Evolutionary conservation across 164 flowering plant genomes (phyloP).

Genomic region (Vitis riparia): DNA sequence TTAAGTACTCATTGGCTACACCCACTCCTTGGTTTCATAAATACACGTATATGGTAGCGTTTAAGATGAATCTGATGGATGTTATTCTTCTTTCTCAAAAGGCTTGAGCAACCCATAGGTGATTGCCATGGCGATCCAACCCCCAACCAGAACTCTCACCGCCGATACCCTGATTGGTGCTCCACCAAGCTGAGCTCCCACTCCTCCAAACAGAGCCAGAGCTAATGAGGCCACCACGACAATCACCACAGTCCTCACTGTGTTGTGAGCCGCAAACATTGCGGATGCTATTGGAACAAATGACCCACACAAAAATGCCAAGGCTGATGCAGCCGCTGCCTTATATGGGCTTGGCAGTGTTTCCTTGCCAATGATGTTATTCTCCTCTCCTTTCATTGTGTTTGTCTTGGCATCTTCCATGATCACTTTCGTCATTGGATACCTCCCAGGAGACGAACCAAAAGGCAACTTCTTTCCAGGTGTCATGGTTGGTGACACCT

Average conservation of each 20-base stretch:
- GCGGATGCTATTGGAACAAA: conserved; percentile 40
- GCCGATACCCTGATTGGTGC: conserved; percentile 36
- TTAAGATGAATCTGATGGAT: neutral
- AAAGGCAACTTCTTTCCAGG: neutral
- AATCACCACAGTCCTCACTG: conserved; percentile 26
- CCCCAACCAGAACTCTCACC: conserved; percentile 49
- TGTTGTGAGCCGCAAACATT: conserved; percentile 10
- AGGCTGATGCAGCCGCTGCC: conserved; percentile 54
- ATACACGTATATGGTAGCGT: neutral
- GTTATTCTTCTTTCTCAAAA: neutral
- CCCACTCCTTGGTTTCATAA: no score
- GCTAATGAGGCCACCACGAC: conserved; percentile 37
- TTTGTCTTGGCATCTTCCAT: neutral
- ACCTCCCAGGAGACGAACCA: no score
- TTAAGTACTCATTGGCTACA: no score
- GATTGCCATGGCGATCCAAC: conserved; percentile 61
- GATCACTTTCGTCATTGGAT: conserved; percentile 1
- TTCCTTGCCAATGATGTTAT: neutral
- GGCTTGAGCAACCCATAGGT: conserved; percentile 35
- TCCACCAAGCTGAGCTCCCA: conserved; percentile 58
- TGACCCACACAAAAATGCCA: conserved; percentile 51
- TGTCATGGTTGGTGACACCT: neutral
- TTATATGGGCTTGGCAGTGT: conserved; percentile 43
- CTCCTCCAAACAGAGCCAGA: conserved; percentile 41
- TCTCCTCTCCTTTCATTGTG: neutral